Percentiles rank a stretch among this genome's conserved stretches.
Conservation (phyloP, 192 early-diverging fungal genomes). For the Obelidium mucronatum region DNA sequence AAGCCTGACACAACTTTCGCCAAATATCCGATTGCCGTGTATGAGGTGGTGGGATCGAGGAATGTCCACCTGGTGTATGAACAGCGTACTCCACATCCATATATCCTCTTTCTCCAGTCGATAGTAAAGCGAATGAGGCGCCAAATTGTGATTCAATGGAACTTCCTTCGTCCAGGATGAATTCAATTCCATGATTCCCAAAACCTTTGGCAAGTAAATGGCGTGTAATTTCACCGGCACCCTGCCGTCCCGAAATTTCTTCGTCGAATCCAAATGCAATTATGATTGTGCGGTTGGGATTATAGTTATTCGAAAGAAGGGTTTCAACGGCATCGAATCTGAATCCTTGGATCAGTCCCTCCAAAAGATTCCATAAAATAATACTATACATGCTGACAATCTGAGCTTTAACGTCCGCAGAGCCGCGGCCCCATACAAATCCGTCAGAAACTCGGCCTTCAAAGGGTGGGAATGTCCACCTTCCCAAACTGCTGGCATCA, state of each 20-base stretch:
- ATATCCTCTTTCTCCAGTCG: conserved; percentile 48
- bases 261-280: conserved; percentile 54
- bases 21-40: conserved; percentile 41
- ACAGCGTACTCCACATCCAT: conserved; percentile 38
- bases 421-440: conserved; percentile 49
- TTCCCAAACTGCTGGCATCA: conserved; percentile 16
- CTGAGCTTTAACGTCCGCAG: conserved; percentile 36
- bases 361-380: too few relatives aligned
- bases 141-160: conserved; percentile 25
- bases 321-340: conserved; percentile 39
- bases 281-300: conserved; percentile 37
- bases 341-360: too few relatives aligned
- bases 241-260: conserved; percentile 46
- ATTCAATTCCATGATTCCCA: conserved; percentile 27
- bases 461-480: conserved; percentile 48
- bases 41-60: conserved; percentile 45
- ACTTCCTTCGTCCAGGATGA: conserved; percentile 50
- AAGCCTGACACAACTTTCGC: conserved; percentile 17
- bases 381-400: conserved; percentile 14
- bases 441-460: conserved; percentile 36
- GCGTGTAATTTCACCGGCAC: conserved; percentile 2
- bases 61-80: conserved; percentile 44
- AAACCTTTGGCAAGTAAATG: conserved; percentile 6
- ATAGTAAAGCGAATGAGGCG: conserved; percentile 37
- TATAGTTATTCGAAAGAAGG: conserved; percentile 28